A percentile compares a stretch with the other conserved stretches of the same genome.
Evolutionary conservation across 768 basidiomycete species (phyloP).

Genomic region (Galerina marginata): DNA sequence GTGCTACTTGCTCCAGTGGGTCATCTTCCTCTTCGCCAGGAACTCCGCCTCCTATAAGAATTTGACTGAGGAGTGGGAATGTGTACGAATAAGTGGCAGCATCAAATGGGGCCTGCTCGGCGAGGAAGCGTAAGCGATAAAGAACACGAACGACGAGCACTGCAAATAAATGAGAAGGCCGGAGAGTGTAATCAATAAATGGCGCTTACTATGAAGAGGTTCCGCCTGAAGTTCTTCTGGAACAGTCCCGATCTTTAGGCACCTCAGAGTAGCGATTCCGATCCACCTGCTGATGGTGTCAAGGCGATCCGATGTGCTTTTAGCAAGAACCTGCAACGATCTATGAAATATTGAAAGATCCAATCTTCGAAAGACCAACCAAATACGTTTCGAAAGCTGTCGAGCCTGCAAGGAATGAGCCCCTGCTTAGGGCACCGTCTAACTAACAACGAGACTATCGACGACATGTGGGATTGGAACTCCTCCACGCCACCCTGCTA

Average conservation of each 20-base stretch:
- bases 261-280: conserved; percentile 84
- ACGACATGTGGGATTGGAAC: conserved; percentile 60
- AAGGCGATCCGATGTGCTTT: conserved; percentile 76
- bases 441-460: conserved; percentile 66
- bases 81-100: conserved; percentile 84
- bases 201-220: conserved; percentile 58
- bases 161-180: conserved; percentile 31
- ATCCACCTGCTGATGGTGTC: conserved; percentile 73
- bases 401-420: conserved; percentile 64
- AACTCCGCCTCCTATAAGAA: conserved; percentile 75
- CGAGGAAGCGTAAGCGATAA: conserved; percentile 79
- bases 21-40: conserved; percentile 70
- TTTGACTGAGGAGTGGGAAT: conserved; percentile 73
- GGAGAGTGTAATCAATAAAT: neutral
- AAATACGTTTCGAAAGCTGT: conserved; percentile 79
- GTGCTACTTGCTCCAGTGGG: conserved; percentile 75
- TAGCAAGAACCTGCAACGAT: conserved; percentile 61
- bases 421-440: conserved; percentile 64
- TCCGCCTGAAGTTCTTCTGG: conserved; percentile 79
- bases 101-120: conserved; percentile 84
- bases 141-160: conserved; percentile 85
- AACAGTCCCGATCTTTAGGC: conserved; percentile 65
- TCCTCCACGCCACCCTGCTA: conserved; percentile 54
- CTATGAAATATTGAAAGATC: conserved; percentile 3
- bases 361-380: conserved; percentile 47